These are phyloP conservation scores for Lomentospora prolificans DNA, from an alignment of 2,329 filamentous ascomycete genomes.

Conservation along the genomic window DNA sequence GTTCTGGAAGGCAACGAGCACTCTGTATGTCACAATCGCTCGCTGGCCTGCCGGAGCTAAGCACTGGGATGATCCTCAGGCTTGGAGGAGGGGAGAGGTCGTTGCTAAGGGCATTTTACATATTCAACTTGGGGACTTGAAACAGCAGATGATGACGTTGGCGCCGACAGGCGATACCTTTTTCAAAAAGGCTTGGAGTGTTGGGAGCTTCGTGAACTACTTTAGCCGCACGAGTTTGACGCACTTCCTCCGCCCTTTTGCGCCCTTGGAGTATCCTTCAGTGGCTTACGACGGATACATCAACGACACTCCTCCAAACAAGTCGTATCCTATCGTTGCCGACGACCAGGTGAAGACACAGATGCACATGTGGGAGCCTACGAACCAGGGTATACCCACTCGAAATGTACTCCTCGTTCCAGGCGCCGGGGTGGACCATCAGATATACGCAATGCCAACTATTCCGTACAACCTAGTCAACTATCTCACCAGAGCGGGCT, in stretches of 20 bases:
- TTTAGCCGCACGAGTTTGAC: slow-evolving; percentile 44
- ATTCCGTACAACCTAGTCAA: slow-evolving; percentile 54
- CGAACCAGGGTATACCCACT: slow-evolving; percentile 23
- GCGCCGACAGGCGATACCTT: slow-evolving; percentile 37
- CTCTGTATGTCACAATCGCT: slow-evolving; percentile 51
- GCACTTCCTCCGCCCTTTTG: slow-evolving; percentile 45
- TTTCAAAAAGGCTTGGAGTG: slow-evolving; percentile 32
- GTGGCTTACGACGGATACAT: slow-evolving; percentile 37
- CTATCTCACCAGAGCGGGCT: slow-evolving; percentile 50
- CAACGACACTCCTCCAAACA: slow-evolving; percentile 37
- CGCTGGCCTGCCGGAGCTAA: slow-evolving; percentile 20
- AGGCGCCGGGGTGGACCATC: slow-evolving; percentile 52
- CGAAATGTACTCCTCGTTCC: slow-evolving; percentile 51
- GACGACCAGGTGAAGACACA: slow-evolving; percentile 41
- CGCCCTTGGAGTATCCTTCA: slow-evolving; percentile 44
- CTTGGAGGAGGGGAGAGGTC: slow-evolving; percentile 29
- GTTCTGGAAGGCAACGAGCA: slow-evolving; percentile 54
- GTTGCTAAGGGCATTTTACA: slow-evolving; percentile 51
- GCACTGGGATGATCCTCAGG: slow-evolving; percentile 20
- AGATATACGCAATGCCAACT: slow-evolving; percentile 52
- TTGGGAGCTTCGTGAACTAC: slow-evolving; percentile 42
- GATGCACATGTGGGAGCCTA: slow-evolving; percentile 49
- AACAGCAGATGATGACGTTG: slow-evolving; percentile 44
- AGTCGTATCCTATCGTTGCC: slow-evolving; percentile 36
- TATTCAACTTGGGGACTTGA: slow-evolving; percentile 43